phyloP scores from a whole-genome alignment of 179 eudicot species.

The Sideroxylon spinosum region DNA sequence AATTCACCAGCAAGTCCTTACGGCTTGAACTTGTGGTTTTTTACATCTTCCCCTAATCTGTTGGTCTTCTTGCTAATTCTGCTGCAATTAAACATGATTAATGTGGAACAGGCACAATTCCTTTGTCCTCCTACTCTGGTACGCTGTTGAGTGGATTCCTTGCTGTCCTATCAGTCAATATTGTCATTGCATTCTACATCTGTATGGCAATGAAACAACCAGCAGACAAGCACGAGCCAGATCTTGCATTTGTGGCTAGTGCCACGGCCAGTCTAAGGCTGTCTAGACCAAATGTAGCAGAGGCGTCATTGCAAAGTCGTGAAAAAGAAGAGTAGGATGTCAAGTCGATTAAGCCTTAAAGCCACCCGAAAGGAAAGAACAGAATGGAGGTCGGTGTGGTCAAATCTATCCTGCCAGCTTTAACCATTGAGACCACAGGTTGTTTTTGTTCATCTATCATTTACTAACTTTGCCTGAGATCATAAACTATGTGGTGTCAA shows the following conservation, averaged over 20 bases:
- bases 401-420: background rate
- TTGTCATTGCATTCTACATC: slow-evolving; percentile 63
- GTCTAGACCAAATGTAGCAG: slow-evolving; percentile 28
- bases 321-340: slow-evolving; percentile 50
- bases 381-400: too few species aligned
- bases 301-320: slow-evolving; percentile 26
- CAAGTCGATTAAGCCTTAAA: background rate
- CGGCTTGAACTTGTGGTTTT: too few species aligned
- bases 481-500: too few species aligned
- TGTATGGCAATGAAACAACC: slow-evolving; percentile 81
- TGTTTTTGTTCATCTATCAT: background rate
- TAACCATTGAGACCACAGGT: background rate
- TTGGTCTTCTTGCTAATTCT: background rate
- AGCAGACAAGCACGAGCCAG: slow-evolving; percentile 59
- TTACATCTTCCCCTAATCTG: too few species aligned
- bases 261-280: slow-evolving; percentile 61
- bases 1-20: too few species aligned
- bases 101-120: slow-evolving; percentile 37
- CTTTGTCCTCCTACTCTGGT: slow-evolving; percentile 47
- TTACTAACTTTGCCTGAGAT: too few species aligned
- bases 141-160: slow-evolving; percentile 68
- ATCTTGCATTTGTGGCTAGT: slow-evolving; percentile 62
- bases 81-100: slow-evolving; percentile 13
- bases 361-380: background rate
- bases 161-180: slow-evolving; percentile 69